These are phyloP conservation scores for Acanthamoeba lugdunensis DNA, from an alignment of 208 protist genomes.

Conservation along the genomic window DNA sequence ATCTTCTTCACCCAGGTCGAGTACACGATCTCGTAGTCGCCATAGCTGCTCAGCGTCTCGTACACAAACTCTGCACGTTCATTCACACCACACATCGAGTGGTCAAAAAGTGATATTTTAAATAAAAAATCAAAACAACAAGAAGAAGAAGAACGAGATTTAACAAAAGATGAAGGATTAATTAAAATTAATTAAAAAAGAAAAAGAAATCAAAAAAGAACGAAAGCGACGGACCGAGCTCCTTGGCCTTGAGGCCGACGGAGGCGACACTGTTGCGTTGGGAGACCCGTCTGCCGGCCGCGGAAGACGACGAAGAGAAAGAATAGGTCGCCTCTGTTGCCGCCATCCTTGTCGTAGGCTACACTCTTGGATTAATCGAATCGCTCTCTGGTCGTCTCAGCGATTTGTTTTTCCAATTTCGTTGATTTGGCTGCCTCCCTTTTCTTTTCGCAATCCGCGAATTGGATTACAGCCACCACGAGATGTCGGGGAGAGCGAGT, in stretches of 20 bases:
- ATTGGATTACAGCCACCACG: no score
- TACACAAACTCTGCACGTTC: slow-evolving; percentile 13
- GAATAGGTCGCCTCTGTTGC: background rate
- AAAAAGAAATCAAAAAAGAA: background rate
- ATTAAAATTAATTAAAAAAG: background rate
- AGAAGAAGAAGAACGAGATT: background rate
- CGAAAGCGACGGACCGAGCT: background rate
- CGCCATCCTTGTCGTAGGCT: background rate
- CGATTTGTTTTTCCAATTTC: no score
- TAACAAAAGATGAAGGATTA: background rate
- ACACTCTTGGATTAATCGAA: no score
- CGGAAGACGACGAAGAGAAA: background rate
- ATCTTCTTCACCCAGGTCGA: slow-evolving; percentile 41
- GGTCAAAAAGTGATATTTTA: no score
- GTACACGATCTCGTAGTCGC: slow-evolving; percentile 53
- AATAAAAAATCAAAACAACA: background rate
- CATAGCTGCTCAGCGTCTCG: slow-evolving; percentile 1
- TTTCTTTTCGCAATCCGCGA: no score
- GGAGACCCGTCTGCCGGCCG: background rate
- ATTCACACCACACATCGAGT: no score
- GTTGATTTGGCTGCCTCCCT: no score
- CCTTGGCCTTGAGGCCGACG: slow-evolving; percentile 28
- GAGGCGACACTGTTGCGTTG: background rate
- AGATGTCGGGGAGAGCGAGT: no score
- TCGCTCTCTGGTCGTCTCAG: no score